Conservation (phyloP, 192 early-diverging fungal species). For the Mortierella alpina region DNA sequence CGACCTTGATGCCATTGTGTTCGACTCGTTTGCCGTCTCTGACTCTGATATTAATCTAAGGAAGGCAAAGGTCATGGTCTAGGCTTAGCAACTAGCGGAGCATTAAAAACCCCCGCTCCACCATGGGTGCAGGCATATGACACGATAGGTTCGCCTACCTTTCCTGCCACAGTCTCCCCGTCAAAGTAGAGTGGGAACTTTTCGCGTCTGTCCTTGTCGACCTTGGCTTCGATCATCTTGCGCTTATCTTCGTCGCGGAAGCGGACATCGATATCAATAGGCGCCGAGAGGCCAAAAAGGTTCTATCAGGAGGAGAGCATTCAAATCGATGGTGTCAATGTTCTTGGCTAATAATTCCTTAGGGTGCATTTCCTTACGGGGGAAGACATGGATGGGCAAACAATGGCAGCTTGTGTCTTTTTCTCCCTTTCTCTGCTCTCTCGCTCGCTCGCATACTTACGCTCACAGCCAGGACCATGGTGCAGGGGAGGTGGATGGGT, state of each 20-base stretch:
- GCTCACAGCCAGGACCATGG: constrained; percentile 49
- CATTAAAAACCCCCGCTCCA: no score
- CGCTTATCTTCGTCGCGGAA: constrained; percentile 89
- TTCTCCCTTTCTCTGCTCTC: neutral
- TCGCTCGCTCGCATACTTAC: neutral
- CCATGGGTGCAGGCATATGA: no score
- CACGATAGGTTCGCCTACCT: constrained; percentile 64
- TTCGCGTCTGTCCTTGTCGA: constrained; percentile 92
- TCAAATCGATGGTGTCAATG: neutral
- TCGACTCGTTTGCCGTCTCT: constrained; percentile 94
- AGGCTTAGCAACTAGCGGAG: neutral
- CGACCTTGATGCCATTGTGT: constrained; percentile 98
- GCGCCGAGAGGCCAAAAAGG: constrained; percentile 84
- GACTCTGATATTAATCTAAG: constrained; percentile 78
- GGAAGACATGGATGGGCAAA: neutral
- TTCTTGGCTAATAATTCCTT: no score
- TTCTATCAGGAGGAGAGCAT: constrained; percentile 43
- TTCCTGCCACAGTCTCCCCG: constrained; percentile 93
- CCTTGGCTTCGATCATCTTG: constrained; percentile 93
- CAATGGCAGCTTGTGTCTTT: neutral
- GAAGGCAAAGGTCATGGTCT: neutral
- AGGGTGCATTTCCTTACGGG: no score
- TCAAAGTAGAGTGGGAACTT: constrained; percentile 97
- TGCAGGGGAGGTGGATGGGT: neutral
- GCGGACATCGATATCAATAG: constrained; percentile 89